phyloP scores from a whole-genome alignment of 2,329 filamentous ascomycete genomes.

The Fusarium nygamai region DNA sequence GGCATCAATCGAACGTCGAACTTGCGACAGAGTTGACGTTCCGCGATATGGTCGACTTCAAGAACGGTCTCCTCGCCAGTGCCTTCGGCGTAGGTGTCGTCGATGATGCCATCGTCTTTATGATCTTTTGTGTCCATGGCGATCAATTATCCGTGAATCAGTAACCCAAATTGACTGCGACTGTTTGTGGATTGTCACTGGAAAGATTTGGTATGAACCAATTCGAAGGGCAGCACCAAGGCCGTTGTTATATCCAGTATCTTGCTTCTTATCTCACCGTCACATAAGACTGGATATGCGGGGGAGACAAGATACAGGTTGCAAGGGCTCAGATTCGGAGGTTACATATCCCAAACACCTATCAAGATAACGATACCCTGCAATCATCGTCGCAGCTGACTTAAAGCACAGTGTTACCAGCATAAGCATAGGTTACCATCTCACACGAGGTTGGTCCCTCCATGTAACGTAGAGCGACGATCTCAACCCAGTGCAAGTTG shows the following conservation, averaged over 20 bases:
- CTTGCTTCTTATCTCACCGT: background rate
- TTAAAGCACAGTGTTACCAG: background rate
- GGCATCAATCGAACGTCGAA: constrained; percentile 8
- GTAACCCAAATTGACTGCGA: background rate
- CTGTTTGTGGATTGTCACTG: background rate
- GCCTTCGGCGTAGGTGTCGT: constrained; percentile 1
- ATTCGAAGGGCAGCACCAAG: background rate
- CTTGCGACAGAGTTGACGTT: constrained; percentile 13
- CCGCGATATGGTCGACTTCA: constrained; percentile 4
- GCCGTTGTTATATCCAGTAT: background rate
- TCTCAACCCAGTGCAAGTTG: background rate
- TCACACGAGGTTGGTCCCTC: background rate
- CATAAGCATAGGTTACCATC: background rate
- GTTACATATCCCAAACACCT: background rate
- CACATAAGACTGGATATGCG: background rate
- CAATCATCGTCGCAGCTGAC: background rate
- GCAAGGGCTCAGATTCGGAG: background rate
- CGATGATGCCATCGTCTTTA: background rate
- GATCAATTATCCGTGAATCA: rapidly evolving
- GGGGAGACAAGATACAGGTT: background rate
- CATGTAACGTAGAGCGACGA: constrained; percentile 1
- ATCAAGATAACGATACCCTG: background rate
- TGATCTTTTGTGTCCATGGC: constrained; percentile 3
- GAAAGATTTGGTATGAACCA: background rate
- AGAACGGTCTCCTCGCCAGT: background rate